These are phyloP conservation scores for Heterobasidion annosum DNA, from an alignment of 1,284 basidiomycete species.

Conservation along the genomic window DNA sequence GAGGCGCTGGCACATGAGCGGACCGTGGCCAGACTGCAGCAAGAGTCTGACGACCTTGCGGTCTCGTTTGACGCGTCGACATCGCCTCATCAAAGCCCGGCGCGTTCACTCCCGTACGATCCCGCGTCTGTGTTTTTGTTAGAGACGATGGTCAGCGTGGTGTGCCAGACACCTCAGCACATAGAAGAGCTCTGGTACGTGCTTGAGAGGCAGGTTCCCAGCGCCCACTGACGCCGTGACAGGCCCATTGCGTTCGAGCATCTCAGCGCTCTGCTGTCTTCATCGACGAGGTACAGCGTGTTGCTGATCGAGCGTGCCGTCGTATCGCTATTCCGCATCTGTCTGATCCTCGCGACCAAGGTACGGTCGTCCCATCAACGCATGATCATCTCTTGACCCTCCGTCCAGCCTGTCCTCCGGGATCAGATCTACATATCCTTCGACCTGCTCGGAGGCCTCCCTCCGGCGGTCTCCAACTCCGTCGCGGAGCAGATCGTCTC, in stretches of 20 bases:
- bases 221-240: neutral
- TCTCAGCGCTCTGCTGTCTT: conserved; percentile 71
- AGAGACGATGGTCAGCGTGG: conserved; percentile 89
- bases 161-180: conserved; percentile 64
- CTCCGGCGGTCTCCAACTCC: conserved; percentile 68
- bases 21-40: conserved; percentile 67
- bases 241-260: conserved; percentile 94
- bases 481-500: conserved; percentile 88
- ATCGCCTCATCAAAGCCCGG: conserved; percentile 21
- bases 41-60: conserved; percentile 49
- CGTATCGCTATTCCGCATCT: conserved; percentile 79
- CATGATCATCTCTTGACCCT: conserved; percentile 1
- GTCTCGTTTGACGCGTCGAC: conserved; percentile 23
- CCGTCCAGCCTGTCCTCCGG: conserved; percentile 54
- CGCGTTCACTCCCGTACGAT: conserved; percentile 71
- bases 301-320: conserved; percentile 94
- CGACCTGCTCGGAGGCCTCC: conserved; percentile 80
- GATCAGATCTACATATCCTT: conserved; percentile 94
- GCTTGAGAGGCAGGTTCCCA: neutral
- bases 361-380: conserved; percentile 29
- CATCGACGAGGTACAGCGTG: conserved; percentile 77
- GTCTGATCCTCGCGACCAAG: conserved; percentile 70
- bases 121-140: conserved; percentile 90
- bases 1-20: conserved; percentile 84
- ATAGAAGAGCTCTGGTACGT: conserved; percentile 83